Evolutionary conservation across 2,329 filamentous ascomycete genomes (phyloP).

Genomic region (Cladophialophora yegresii): DNA sequence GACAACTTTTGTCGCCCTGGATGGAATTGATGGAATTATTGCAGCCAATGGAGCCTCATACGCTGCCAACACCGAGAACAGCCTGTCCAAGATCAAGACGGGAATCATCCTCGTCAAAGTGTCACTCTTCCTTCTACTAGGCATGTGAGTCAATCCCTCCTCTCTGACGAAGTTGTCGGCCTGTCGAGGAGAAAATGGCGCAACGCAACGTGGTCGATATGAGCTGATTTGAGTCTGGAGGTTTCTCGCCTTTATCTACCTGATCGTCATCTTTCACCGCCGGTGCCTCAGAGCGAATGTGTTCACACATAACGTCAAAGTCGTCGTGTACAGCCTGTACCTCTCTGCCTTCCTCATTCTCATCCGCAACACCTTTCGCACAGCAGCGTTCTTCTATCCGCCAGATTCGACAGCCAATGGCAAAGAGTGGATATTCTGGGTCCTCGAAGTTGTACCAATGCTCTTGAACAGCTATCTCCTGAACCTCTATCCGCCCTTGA

Average conservation of each 20-base stretch:
- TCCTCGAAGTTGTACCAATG: constrained; percentile 58
- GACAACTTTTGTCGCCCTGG: constrained; percentile 59
- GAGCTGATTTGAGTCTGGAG: constrained; percentile 3
- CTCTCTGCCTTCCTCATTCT: constrained; percentile 43
- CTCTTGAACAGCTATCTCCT: constrained; percentile 54
- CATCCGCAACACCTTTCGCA: constrained; percentile 55
- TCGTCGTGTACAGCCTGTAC: constrained; percentile 49
- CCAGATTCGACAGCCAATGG: constrained; percentile 41
- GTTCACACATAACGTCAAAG: constrained; percentile 48
- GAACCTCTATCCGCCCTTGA: constrained; percentile 56
- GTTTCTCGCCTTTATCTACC: constrained; percentile 52
- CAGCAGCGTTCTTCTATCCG: constrained; percentile 52
- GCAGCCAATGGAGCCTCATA: constrained; percentile 51
- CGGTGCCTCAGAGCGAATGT: constrained; percentile 46
- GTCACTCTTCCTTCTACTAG: constrained; percentile 55
- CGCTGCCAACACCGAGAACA: constrained; percentile 35
- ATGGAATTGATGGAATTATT: constrained; percentile 51
- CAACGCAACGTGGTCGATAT: not conserved
- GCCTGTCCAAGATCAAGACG: constrained; percentile 42
- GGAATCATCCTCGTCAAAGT: constrained; percentile 54
- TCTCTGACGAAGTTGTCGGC: not conserved
- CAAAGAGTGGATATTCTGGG: constrained; percentile 57
- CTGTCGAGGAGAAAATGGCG: not conserved
- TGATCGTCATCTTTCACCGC: constrained; percentile 52
- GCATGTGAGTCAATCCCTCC: constrained; percentile 37